Conservation (phyloP, 2,329 filamentous ascomycete species). For the Zelopaecilomyces penicillatus region DNA sequence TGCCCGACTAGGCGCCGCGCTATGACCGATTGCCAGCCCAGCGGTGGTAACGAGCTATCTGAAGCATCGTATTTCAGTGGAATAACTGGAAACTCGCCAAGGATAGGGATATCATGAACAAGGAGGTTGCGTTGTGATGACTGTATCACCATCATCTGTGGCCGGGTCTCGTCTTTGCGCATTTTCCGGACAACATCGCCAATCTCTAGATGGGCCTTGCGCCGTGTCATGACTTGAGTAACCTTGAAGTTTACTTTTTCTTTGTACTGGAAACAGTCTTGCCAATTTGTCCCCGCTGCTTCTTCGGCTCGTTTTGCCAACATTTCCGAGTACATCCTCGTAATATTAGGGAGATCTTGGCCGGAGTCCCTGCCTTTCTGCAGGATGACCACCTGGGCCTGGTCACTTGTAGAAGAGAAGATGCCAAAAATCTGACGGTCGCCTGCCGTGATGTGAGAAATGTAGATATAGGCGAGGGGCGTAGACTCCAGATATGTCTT, state of each 20-base stretch:
- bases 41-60: constrained; percentile 79
- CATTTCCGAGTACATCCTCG: constrained; percentile 77
- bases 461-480: constrained; percentile 73
- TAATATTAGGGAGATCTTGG: constrained; percentile 82
- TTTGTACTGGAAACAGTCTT: constrained; percentile 79
- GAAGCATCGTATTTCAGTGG: constrained; percentile 72
- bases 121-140: constrained; percentile 77
- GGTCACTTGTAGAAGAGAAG: constrained; percentile 72
- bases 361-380: constrained; percentile 69
- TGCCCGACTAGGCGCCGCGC: constrained; percentile 79
- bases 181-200: constrained; percentile 85
- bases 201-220: constrained; percentile 83
- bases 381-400: constrained; percentile 82
- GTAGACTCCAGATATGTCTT: constrained; percentile 66
- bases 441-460: constrained; percentile 86
- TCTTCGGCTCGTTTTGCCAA: constrained; percentile 58
- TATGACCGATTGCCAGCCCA: constrained; percentile 89
- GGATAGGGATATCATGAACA: constrained; percentile 72
- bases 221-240: constrained; percentile 77
- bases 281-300: constrained; percentile 61
- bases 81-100: constrained; percentile 78
- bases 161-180: constrained; percentile 71
- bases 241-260: constrained; percentile 78
- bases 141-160: constrained; percentile 80
- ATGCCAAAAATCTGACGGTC: constrained; percentile 90